Evolutionary conservation across 2,329 filamentous ascomycete genomes (phyloP).

Genomic region (Trichoderma arundinaceum): DNA sequence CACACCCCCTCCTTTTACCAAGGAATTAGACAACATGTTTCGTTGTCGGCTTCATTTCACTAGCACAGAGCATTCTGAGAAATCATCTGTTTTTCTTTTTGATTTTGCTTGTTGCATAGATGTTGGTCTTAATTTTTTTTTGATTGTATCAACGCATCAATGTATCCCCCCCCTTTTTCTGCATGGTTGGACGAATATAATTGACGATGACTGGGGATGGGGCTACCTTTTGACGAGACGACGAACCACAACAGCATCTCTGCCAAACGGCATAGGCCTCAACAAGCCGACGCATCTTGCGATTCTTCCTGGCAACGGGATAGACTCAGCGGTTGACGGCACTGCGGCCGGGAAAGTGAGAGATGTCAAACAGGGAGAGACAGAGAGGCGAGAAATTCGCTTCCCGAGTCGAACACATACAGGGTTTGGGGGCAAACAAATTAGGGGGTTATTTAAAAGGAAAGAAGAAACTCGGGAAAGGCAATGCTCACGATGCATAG

Average conservation of each 20-base stretch:
- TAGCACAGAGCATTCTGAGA: slow-evolving; percentile 29
- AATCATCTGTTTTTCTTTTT: slow-evolving; percentile 26
- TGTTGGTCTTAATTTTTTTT: slow-evolving; percentile 26
- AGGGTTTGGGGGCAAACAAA: slow-evolving; percentile 25
- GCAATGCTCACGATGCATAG: slow-evolving; percentile 30
- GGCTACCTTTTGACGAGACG: slow-evolving; percentile 26
- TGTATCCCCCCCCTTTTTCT: slow-evolving; percentile 2
- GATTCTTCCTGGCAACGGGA: neutral
- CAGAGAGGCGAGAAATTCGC: slow-evolving; percentile 10
- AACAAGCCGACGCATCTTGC: neutral
- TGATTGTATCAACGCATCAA: slow-evolving; percentile 28
- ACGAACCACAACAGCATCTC: slow-evolving; percentile 29
- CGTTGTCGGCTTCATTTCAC: slow-evolving; percentile 11
- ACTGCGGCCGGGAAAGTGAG: neutral
- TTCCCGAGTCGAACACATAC: slow-evolving; percentile 15
- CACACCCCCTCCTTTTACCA: slow-evolving; percentile 7
- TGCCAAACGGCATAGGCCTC: neutral
- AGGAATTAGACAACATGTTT: slow-evolving; percentile 3
- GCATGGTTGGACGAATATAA: slow-evolving; percentile 29
- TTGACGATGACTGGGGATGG: slow-evolving; percentile 23
- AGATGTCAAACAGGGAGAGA: slow-evolving; percentile 13
- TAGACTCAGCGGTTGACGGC: neutral
- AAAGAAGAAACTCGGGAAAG: slow-evolving; percentile 29
- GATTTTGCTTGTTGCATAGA: slow-evolving; percentile 33
- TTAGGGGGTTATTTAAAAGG: slow-evolving; percentile 10